Conservation (phyloP, 1,284 basidiomycete genomes). For the Sporisorium graminicola region DNA sequence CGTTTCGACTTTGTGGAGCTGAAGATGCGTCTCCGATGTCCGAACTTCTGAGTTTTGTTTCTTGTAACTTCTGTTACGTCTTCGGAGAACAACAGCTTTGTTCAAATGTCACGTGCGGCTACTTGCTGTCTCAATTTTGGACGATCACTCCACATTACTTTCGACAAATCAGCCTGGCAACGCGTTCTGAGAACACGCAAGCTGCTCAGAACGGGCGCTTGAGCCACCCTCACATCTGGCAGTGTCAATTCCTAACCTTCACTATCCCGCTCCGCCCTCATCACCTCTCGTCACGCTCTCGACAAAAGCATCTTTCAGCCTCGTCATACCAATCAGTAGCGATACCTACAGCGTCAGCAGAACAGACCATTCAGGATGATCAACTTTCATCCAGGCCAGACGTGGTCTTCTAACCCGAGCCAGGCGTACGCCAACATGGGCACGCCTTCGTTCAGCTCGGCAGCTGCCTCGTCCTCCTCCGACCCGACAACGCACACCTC, state of each 20-base stretch:
- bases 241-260: neutral
- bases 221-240: constrained; percentile 26
- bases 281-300: neutral
- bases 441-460: constrained; percentile 66
- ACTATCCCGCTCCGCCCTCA: neutral
- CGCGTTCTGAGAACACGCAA: constrained; percentile 45
- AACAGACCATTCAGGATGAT: constrained; percentile 21
- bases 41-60: constrained; percentile 3
- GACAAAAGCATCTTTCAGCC: too few relatives aligned
- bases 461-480: constrained; percentile 39
- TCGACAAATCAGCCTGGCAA: constrained; percentile 1
- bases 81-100: neutral
- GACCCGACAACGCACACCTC: constrained; percentile 68
- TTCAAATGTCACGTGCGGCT: neutral
- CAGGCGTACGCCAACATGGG: constrained; percentile 33
- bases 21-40: constrained; percentile 20
- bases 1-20: constrained; percentile 9
- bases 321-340: neutral
- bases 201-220: constrained; percentile 28
- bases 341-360: neutral
- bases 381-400: constrained; percentile 53
- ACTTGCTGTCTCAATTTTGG: neutral
- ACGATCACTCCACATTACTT: constrained; percentile 52
- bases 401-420: constrained; percentile 48
- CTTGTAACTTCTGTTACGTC: neutral